These are phyloP conservation scores for Fomitopsis palustris DNA, from an alignment of 1,284 basidiomycete genomes.

Conservation along the genomic window DNA sequence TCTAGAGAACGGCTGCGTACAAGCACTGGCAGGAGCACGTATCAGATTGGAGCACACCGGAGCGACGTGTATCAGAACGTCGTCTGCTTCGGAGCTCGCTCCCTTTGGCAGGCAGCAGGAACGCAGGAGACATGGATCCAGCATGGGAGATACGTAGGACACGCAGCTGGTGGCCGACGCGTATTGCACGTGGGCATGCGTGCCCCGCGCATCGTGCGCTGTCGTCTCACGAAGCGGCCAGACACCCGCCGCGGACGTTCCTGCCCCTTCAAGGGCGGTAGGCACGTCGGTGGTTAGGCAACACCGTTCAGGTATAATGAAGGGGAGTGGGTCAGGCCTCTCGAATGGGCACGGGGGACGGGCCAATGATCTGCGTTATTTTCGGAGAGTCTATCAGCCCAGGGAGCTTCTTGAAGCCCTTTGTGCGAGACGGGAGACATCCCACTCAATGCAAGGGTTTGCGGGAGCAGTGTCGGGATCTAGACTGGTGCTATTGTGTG, in stretches of 20 bases:
- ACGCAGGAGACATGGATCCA: neutral
- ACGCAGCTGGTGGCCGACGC: neutral
- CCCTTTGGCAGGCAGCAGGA: neutral
- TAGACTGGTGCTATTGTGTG: neutral
- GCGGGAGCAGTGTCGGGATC: neutral
- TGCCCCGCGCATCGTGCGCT: neutral
- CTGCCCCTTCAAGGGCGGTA: neutral
- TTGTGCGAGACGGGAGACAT: neutral
- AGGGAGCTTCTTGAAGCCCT: neutral
- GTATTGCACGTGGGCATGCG: neutral
- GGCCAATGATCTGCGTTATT: neutral
- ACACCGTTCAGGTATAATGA: neutral
- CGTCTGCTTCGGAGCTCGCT: neutral
- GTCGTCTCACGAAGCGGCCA: neutral
- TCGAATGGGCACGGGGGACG: neutral
- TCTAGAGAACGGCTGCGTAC: neutral
- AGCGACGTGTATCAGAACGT: conserved; percentile 2
- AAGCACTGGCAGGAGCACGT: neutral
- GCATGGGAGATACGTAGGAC: neutral
- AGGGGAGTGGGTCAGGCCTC: neutral
- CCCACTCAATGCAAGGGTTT: neutral
- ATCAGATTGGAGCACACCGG: neutral
- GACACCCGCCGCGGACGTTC: neutral
- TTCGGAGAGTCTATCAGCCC: neutral
- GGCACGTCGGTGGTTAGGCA: neutral